Conservation (phyloP, 495 filamentous ascomycete genomes). For the Baudoinia panamericana region DNA sequence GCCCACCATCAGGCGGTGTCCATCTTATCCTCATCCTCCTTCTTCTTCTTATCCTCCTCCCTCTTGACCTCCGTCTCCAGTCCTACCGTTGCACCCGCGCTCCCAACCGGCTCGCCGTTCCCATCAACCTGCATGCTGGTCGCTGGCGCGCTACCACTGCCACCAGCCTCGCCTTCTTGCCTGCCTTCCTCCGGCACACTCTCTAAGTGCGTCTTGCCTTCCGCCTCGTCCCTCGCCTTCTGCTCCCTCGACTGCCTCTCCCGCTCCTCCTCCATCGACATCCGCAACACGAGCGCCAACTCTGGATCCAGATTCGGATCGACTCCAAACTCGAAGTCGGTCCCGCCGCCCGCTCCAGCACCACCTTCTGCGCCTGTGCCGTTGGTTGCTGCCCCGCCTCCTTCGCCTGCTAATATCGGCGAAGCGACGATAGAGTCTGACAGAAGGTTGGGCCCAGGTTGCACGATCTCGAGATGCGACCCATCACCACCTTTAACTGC, state of each 20-base stretch:
- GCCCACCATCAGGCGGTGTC: conserved; percentile 75
- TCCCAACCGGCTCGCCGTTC: conserved; percentile 50
- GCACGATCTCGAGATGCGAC: conserved; percentile 81
- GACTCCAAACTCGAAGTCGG: conserved; percentile 56
- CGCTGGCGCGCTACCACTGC: conserved; percentile 51
- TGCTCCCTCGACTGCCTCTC: conserved; percentile 75
- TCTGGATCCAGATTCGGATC: conserved; percentile 80
- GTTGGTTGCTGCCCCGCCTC: conserved; percentile 34
- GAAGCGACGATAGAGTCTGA: conserved; percentile 87
- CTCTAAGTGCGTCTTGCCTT: conserved; percentile 56
- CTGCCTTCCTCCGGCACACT: conserved; percentile 74
- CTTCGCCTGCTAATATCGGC: conserved; percentile 75
- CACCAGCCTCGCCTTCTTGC: conserved; percentile 45
- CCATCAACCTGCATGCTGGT: conserved; percentile 35
- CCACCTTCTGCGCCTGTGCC: conserved; percentile 43
- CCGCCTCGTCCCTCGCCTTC: conserved; percentile 59
- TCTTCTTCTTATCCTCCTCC: conserved; percentile 35
- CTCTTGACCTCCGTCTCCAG: conserved; percentile 20
- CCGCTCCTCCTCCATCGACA: conserved; percentile 98
- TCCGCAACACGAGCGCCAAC: conserved; percentile 82
- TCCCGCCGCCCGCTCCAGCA: conserved; percentile 36
- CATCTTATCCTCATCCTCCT: conserved; percentile 63
- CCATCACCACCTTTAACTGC: conserved; percentile 80
- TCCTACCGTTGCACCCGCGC: conserved; percentile 17
- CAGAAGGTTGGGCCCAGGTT: conserved; percentile 77